Evolutionary conservation across 805 yeast species (phyloP), one percentile per base, ranked within the genome.

Genomic region (Dipodascus albidus): DNA sequence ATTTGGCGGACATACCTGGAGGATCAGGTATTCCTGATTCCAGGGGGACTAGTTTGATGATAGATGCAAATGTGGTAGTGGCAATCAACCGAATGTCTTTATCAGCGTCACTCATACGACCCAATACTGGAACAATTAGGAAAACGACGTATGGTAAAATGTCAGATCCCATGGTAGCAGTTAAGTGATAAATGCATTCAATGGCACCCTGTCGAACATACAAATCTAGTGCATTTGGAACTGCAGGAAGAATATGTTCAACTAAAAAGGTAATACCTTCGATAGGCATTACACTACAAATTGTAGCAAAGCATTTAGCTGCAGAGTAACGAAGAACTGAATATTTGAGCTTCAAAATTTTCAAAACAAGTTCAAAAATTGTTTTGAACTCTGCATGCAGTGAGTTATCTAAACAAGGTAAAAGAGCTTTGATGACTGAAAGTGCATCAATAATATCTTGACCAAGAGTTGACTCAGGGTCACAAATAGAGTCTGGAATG

Each of bases 1-100:
- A 73, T 49, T 86, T 88, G 54, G 75, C 74, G 0, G 98, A 95
- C 82, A 93, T 81, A 56, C 89, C 96, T 51, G 79, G 82, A 1
- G 98, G 98, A 67, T 93, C 96, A 1, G 95, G 89, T 38, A 93
- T 90, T 65, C 98, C 99, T 4, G 96, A 95, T 70, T 93, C 99
- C 55, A 93, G 75, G 3, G 99, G 99, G 20, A 93, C 98, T 57
- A 93, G 72, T 67, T 91, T 93, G 60, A 93, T 91, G 54, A 93
- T 87, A 0, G 95, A 83, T 0, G 99, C 99, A 76, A 93, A 93
- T 0, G 99, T 87, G 0, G 96, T 88, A 0, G 99, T 91, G 0
- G 99, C 95, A 53, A 95, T 70, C 17, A 85, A 76, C 62, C 99
- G 79, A n/a, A 90, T 83, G 64, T 87, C 96, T 52, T 76, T 77